phyloP scores from a whole-genome alignment of 768 basidiomycete species.

The Cyathus striatus region DNA sequence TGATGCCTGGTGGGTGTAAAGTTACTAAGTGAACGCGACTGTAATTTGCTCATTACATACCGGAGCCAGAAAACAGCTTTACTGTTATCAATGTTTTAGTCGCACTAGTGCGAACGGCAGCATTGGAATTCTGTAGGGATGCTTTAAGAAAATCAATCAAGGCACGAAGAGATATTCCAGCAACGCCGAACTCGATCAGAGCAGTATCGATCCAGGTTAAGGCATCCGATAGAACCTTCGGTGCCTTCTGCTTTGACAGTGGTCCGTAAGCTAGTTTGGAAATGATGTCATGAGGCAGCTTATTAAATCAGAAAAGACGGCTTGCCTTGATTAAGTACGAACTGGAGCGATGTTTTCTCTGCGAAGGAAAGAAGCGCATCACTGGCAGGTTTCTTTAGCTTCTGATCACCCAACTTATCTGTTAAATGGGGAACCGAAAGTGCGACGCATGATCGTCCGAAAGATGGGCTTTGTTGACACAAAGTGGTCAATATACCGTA shows the following conservation, averaged over 20 bases:
- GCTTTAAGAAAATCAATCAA: conserved; percentile 90
- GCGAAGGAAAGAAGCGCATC: conserved; percentile 81
- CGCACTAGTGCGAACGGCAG: conserved; percentile 86
- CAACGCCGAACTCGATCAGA: conserved; percentile 86
- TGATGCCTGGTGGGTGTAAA: too few relatives aligned
- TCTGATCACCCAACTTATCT: conserved; percentile 95
- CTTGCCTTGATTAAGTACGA: conserved; percentile 88
- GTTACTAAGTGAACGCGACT: too few relatives aligned
- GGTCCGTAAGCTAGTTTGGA: conserved; percentile 96
- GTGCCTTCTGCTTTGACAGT: conserved; percentile 91
- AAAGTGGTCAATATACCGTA: conserved; percentile 73
- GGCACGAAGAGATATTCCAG: conserved; percentile 74
- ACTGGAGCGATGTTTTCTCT: conserved; percentile 91
- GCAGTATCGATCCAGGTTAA: conserved; percentile 84
- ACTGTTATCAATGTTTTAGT: conserved; percentile 91
- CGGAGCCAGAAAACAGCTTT: conserved; percentile 85
- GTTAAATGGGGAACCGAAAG: conserved; percentile 75
- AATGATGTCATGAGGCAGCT: too few relatives aligned
- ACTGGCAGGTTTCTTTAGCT: conserved; percentile 93
- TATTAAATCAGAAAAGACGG: conserved; percentile 3
- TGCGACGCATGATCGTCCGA: conserved; percentile 81
- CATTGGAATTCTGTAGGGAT: conserved; percentile 89
- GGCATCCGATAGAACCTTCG: conserved; percentile 92
- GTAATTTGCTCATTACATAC: too few relatives aligned
- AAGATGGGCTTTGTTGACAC: conserved; percentile 75